A percentile compares a stretch with the other conserved stretches of the same genome.
Evolutionary conservation across 257 asterid species (phyloP).

Genomic region (Lycium barbarum): DNA sequence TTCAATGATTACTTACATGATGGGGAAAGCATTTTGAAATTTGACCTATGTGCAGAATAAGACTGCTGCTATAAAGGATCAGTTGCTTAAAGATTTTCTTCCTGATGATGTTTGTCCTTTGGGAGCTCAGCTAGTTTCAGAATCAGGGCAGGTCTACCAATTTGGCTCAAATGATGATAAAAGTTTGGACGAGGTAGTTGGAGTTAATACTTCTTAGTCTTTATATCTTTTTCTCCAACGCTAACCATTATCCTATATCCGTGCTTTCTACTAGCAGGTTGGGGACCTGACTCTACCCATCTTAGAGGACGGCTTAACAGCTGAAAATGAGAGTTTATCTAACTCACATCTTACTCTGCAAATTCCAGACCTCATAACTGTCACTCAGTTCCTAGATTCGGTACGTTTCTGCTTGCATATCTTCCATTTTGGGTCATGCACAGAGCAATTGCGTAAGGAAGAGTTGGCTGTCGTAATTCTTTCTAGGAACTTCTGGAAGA

Average conservation of each 20-base stretch:
- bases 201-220: slow-evolving; percentile 28
- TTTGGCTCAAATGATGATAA: slow-evolving; percentile 45
- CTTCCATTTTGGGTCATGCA: not conserved
- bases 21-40: not conserved
- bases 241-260: slow-evolving; percentile 30
- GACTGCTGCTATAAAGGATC: slow-evolving; percentile 54
- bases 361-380: slow-evolving; percentile 64
- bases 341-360: slow-evolving; percentile 56
- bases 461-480: not conserved
- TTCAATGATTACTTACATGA: slow-evolving; percentile 14
- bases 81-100: slow-evolving; percentile 68
- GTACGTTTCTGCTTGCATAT: slow-evolving; percentile 45
- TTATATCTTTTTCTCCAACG: not conserved
- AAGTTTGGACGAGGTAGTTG: slow-evolving; percentile 53
- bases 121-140: slow-evolving; percentile 62
- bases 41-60: slow-evolving; percentile 54
- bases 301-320: slow-evolving; percentile 59
- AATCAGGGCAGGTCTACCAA: slow-evolving; percentile 54
- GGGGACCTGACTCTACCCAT: slow-evolving; percentile 47
- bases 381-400: slow-evolving; percentile 72
- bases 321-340: slow-evolving; percentile 56
- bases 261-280: slow-evolving; percentile 43
- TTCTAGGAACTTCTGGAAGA: slow-evolving; percentile 9
- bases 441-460: not conserved
- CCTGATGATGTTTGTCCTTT: slow-evolving; percentile 78